Conservation (phyloP, 2,329 filamentous ascomycete species). For the Sarocladium kiliense region DNA sequence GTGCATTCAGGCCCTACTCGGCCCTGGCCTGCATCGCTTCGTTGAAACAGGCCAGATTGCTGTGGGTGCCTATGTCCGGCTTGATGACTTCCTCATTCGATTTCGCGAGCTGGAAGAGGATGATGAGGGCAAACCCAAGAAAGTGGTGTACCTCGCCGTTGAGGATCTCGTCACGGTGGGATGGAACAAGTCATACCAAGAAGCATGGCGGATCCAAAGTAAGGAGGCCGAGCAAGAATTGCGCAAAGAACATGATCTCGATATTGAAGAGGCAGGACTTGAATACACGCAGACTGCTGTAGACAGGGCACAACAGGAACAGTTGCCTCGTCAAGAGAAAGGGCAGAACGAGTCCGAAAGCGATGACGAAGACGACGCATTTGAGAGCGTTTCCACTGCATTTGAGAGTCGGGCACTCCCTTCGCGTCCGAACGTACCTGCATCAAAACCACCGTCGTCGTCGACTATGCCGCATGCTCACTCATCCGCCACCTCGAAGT, state of each 20-base stretch:
- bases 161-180: conserved; percentile 40
- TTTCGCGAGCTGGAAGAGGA: conserved; percentile 15
- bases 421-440: not conserved
- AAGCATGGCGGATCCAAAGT: conserved; percentile 14
- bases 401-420: not conserved
- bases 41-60: conserved; percentile 39
- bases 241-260: conserved; percentile 5
- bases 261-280: not conserved
- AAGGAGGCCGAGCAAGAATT: conserved; percentile 4
- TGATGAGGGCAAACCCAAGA: not conserved
- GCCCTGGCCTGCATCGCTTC: conserved; percentile 40
- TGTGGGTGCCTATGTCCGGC: conserved; percentile 43
- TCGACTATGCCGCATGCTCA: conserved; percentile 9
- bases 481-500: conserved; percentile 12
- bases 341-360: not conserved
- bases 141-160: conserved; percentile 41
- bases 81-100: conserved; percentile 35
- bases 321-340: not conserved
- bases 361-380: conserved; percentile 1
- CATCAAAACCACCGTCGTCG: not conserved
- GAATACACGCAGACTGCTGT: not conserved
- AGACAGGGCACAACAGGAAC: conserved; percentile 7
- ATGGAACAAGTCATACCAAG: conserved; percentile 38
- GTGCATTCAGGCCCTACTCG: conserved; percentile 48
- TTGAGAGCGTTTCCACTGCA: conserved; percentile 18